phyloP scores from a whole-genome alignment of 495 filamentous ascomycete genomes.

The Aspergillus nidulans region DNA sequence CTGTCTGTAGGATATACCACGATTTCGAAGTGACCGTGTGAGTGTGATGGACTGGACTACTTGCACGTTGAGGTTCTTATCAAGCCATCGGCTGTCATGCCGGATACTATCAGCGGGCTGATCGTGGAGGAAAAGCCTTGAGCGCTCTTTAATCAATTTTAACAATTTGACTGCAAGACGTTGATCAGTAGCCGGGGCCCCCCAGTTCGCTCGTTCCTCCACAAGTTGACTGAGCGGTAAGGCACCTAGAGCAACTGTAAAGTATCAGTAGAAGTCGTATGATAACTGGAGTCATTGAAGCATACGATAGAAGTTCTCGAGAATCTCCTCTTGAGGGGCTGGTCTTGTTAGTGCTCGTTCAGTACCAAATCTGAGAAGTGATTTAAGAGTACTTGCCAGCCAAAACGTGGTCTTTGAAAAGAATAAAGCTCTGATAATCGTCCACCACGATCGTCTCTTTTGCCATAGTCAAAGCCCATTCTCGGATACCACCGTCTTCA shows the following conservation, averaged over 20 bases:
- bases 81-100: slow-evolving; percentile 83
- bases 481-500: slow-evolving; percentile 60
- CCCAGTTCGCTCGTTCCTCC: slow-evolving; percentile 46
- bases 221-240: slow-evolving; percentile 40
- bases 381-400: too few relatives aligned
- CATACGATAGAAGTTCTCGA: slow-evolving; percentile 73
- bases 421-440: slow-evolving; percentile 75
- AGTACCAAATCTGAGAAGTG: not conserved
- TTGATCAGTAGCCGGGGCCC: slow-evolving; percentile 50
- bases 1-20: slow-evolving; percentile 60
- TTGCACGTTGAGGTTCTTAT: slow-evolving; percentile 75
- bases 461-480: slow-evolving; percentile 68
- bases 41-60: slow-evolving; percentile 70
- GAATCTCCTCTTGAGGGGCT: slow-evolving; percentile 78
- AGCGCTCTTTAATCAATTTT: slow-evolving; percentile 77
- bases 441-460: slow-evolving; percentile 75
- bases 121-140: slow-evolving; percentile 82
- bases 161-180: slow-evolving; percentile 53
- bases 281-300: not conserved
- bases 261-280: not conserved
- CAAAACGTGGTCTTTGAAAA: slow-evolving; percentile 77
- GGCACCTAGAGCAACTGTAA: slow-evolving; percentile 39
- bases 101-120: slow-evolving; percentile 62
- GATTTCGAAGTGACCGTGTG: slow-evolving; percentile 64
- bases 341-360: too few relatives aligned